A percentile compares a stretch with the other conserved stretches of the same genome.
Conservation (phyloP, 345 rosid species). For the Arabis alpina region DNA sequence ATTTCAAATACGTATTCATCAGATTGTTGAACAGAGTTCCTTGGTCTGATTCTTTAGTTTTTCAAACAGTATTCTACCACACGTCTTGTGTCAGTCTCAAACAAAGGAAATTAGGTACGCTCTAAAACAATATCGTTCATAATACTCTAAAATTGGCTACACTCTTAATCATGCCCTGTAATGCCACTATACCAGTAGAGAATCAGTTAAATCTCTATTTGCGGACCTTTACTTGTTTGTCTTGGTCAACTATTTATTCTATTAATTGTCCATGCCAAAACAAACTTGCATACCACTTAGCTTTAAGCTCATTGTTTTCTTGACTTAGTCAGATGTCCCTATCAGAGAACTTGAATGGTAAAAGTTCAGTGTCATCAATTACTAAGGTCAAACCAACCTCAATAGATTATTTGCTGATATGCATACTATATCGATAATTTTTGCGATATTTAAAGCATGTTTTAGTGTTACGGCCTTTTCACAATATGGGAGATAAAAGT, state of each 20-base stretch:
- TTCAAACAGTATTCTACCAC: conserved; percentile 1
- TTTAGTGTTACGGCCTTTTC: conserved; percentile 20
- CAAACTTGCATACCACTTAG: conserved; percentile 32
- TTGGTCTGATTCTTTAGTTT: neutral
- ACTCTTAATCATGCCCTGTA: neutral
- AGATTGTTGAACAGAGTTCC: conserved; percentile 20
- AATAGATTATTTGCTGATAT: too few relatives aligned
- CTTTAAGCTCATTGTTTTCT: conserved; percentile 31
- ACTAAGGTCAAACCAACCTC: conserved; percentile 26
- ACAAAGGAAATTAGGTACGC: neutral
- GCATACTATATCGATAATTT: neutral
- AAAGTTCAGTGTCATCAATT: conserved; percentile 22
- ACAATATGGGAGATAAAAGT: conserved; percentile 9
- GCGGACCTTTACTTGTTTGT: conserved; percentile 20
- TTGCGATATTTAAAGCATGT: neutral
- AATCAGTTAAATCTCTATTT: neutral
- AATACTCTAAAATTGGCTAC: neutral
- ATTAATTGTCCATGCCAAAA: neutral
- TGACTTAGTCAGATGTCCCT: conserved; percentile 37
- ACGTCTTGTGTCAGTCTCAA: conserved; percentile 8
- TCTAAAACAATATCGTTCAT: too few relatives aligned
- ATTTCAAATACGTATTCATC: conserved; percentile 10
- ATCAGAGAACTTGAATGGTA: conserved; percentile 24
- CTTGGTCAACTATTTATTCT: conserved; percentile 16
- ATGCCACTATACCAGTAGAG: conserved; percentile 10